Conservation (phyloP, 768 basidiomycete species). For the Favolaschia claudopus region DNA sequence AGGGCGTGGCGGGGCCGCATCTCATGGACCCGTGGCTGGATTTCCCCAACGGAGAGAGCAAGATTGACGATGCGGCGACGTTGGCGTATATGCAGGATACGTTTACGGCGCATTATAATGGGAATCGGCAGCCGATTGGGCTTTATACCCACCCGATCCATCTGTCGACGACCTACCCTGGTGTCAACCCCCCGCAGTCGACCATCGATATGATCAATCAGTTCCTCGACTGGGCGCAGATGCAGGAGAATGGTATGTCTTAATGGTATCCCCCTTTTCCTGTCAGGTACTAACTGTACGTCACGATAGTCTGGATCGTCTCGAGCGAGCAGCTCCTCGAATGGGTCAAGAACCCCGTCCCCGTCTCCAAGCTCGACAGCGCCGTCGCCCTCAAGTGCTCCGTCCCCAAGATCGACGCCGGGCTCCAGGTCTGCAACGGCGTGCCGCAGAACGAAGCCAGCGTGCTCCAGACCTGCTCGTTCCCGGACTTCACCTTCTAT, state of each 20-base stretch:
- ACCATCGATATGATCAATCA: too few relatives aligned
- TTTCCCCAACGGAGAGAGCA: conserved; percentile 56
- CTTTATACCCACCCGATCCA: conserved; percentile 85
- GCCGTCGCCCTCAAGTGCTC: conserved; percentile 66
- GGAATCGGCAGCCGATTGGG: conserved; percentile 79
- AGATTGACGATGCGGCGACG: conserved; percentile 65
- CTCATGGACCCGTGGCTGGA: conserved; percentile 86
- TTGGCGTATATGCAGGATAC: conserved; percentile 75
- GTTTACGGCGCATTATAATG: conserved; percentile 75
- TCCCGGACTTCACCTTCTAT: conserved; percentile 78
- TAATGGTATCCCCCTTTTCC: neutral
- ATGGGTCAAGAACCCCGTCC: conserved; percentile 76
- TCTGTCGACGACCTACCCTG: too few relatives aligned
- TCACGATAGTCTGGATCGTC: conserved; percentile 74
- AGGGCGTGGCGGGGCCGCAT: conserved; percentile 55
- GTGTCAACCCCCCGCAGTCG: too few relatives aligned
- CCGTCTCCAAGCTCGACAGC: conserved; percentile 62
- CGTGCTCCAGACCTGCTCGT: conserved; percentile 65
- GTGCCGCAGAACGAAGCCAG: conserved; percentile 71
- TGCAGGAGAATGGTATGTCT: conserved; percentile 62
- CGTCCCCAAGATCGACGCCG: conserved; percentile 61
- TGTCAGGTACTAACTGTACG: neutral
- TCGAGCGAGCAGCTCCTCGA: conserved; percentile 71
- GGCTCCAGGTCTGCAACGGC: conserved; percentile 74
- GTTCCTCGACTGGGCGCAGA: conserved; percentile 83